A percentile compares a stretch with the other conserved stretches of the same genome.
These are phyloP conservation scores for Helenozyma baotianmanensis DNA, from an alignment of 805 yeast genomes.

Conservation along the genomic window DNA sequence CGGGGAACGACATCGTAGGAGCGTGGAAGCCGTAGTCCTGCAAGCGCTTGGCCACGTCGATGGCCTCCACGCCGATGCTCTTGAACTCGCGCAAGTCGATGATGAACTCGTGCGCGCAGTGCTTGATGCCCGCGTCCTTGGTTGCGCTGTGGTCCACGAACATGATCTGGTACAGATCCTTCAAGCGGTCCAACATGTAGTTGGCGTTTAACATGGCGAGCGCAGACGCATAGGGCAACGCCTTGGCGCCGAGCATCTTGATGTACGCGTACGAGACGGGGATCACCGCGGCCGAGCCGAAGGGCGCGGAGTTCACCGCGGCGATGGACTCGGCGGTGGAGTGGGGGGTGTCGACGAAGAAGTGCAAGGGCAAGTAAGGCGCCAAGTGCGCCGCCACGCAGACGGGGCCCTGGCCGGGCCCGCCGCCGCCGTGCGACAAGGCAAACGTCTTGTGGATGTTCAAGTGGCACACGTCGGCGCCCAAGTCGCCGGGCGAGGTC, in stretches of 20 bases:
- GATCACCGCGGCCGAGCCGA: slow-evolving; percentile 88
- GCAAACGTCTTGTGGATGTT: slow-evolving; percentile 97
- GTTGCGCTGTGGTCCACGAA: slow-evolving; percentile 51
- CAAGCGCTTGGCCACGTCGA: slow-evolving; percentile 92
- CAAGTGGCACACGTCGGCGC: slow-evolving; percentile 97
- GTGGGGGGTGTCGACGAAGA: slow-evolving; percentile 50
- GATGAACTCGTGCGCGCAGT: slow-evolving; percentile 96
- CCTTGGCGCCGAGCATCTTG: slow-evolving; percentile 85
- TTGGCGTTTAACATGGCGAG: slow-evolving; percentile 94
- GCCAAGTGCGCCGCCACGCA: slow-evolving; percentile 81
- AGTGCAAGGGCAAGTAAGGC: slow-evolving; percentile 80
- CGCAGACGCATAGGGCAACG: slow-evolving; percentile 80
- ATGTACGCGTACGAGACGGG: slow-evolving; percentile 95
- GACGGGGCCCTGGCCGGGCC: slow-evolving; percentile 98
- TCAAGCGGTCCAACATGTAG: slow-evolving; percentile 82
- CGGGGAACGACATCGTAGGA: slow-evolving; percentile 98
- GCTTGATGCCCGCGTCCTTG: slow-evolving; percentile 50
- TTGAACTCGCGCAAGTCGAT: slow-evolving; percentile 86
- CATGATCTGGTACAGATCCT: slow-evolving; percentile 67
- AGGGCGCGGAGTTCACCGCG: slow-evolving; percentile 90
- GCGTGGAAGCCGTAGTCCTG: slow-evolving; percentile 99
- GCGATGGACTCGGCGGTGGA: slow-evolving; percentile 50
- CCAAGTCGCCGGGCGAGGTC: slow-evolving; percentile 95
- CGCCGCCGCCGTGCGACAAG: slow-evolving; percentile 99
- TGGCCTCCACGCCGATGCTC: slow-evolving; percentile 79